Base-by-base conservation (phyloP, 331 rosid genomes). In the Dryas integrifolia region DNA sequence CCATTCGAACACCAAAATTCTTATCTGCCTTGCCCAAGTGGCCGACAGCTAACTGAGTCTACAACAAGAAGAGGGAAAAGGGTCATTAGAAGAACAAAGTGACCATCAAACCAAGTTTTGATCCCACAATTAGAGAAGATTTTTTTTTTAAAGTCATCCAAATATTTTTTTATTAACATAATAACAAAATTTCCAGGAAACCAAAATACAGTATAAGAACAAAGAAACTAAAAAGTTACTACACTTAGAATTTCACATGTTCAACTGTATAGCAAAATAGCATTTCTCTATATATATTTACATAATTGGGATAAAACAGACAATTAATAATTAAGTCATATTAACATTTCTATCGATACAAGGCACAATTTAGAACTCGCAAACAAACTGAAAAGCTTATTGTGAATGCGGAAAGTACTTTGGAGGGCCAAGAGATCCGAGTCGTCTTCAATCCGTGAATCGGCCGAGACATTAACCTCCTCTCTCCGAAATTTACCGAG, bases 21-120 rank as follows among this genome's bases (percentile, higher is more conserved):
- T 84, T 86, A 70, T 24, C 39, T 35, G 5, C 40, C 50, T 77
- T 56, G 59, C 82, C 61, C 14, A 76, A 67, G 50, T 30, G 80
- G 63, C 81, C 50, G 58, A 65, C 72, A 79, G 77, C 85, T 59
- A 81, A 76, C 51, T 67, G 85, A 46, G 82, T 88, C 98, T 91
- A 68, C 77, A 78, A 59, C 18, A 64, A 67, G 0, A 46, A 79
- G 38, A 38, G 16, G 15, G 12, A 16, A 53, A 13, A 44, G 24
- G 16, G 35, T 30, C 35, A 62, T 9, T 14, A 0, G 41, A 1
- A 10, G 55, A 44, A 16, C 35, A 58, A n/a, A 9, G 15, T 39
- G 50, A 41, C 16, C 72, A 44, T 66, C 16, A 81, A 41, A 16
- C 9, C 58, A 21, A 41, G 44, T 40, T 48, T 47, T 41, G 47